Conservation (phyloP, 257 asterid genomes). For the Lavandula angustifolia region DNA sequence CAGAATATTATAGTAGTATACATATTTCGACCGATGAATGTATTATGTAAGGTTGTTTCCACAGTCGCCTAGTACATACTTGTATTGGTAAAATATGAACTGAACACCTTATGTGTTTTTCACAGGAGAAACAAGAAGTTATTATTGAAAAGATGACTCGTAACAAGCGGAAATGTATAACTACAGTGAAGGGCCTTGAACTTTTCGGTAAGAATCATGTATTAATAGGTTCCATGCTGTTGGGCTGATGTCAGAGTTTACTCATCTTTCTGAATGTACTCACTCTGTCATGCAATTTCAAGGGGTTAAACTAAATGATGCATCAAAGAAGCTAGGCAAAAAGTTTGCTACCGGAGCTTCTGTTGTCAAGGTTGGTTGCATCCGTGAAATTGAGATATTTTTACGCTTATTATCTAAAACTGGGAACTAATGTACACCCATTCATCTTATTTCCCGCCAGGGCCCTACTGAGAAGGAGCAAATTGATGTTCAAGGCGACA, state of each 20-base stretch:
- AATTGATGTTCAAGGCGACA: conserved; percentile 99
- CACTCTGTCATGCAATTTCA: conserved; percentile 28
- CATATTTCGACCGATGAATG: background rate
- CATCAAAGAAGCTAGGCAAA: conserved; percentile 96
- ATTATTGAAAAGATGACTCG: conserved; percentile 92
- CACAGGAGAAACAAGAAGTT: conserved; percentile 88
- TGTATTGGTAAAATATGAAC: conserved; percentile 24
- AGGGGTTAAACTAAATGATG: conserved; percentile 93
- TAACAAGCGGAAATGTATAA: conserved; percentile 90
- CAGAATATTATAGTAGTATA: background rate
- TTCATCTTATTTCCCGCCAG: conserved; percentile 41
- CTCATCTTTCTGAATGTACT: conserved; percentile 20
- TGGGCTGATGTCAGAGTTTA: conserved; percentile 6
- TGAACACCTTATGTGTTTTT: conserved; percentile 25
- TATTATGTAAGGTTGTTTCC: background rate
- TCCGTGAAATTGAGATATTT: conserved; percentile 23
- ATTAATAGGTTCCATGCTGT: conserved; percentile 15
- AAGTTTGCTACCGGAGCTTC: conserved; percentile 99
- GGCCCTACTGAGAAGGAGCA: conserved; percentile 99
- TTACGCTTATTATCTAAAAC: conserved; percentile 9
- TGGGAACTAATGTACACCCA: conserved; percentile 13
- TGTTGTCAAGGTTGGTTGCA: conserved; percentile 73
- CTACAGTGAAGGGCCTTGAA: conserved; percentile 94
- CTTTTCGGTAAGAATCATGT: conserved; percentile 68
- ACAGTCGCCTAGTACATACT: background rate